Evolutionary conservation across 176 grass and related monocot species (phyloP), one percentile per base, ranked within the genome.

Genomic region (Olyra latifolia): DNA sequence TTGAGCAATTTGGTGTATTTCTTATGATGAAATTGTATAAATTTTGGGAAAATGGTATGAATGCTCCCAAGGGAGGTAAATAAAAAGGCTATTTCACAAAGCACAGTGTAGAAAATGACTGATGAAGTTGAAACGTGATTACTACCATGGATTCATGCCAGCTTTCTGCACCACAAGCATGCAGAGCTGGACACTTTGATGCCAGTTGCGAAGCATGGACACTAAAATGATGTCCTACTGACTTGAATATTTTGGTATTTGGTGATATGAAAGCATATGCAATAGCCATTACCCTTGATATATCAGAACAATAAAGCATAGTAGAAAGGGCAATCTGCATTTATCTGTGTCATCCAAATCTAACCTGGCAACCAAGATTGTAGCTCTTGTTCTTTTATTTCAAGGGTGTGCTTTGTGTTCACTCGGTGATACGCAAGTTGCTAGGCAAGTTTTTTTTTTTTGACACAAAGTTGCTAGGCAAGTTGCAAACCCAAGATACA

Each of bases 241-340:
- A 2, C 13, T 66, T 80, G 68, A 28, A 30, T 81, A 23, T 69
- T 20, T 60, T 74, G 49, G 44, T 77, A 52, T 74, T 41, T 80
- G 27, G 15, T 75, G 25, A 57, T 67, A 59, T 27, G 2, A 15
- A 46, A 39, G 29, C 38, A 17, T 68, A 39, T 71, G 14, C 82
- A 69, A 70, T 47, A 53, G n/a, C 13, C 17, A 10, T 83, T 48
- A 41, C 28, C 58, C 25, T 10, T 24, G 64, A 69, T 71, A 57
- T 27, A 48, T 39, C 27, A 66, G 10, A 66, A 42, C 41, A 59
- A 39, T 64, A 22, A 63, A 12, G 15, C 58, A 23, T 63, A 62
- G 25, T 77, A n/a, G 24, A 8, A 17, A 74, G 13, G 13, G 24
- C 2, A 2, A 39, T 80, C 60, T 42, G 14, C 69, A 61, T 75